phyloP scores from a whole-genome alignment of 129 eudicot species.

The Arctium lappa region DNA sequence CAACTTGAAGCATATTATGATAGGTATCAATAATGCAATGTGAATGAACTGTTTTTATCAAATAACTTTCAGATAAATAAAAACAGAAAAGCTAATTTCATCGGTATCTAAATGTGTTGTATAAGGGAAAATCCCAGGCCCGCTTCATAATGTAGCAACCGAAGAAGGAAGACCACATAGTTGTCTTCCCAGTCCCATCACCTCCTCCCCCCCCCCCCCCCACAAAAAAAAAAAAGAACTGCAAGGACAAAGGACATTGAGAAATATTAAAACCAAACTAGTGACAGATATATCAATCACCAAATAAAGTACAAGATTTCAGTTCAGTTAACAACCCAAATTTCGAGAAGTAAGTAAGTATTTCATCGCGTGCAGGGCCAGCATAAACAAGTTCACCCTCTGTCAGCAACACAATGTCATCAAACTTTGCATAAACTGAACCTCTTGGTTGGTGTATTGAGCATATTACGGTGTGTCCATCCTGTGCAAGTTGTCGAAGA shows the following conservation, averaged over 20 bases:
- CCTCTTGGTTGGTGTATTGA: constrained; percentile 99
- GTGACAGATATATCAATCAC: neutral
- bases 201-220: no score
- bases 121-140: neutral
- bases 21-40: neutral
- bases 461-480: constrained; percentile 97
- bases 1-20: neutral
- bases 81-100: neutral
- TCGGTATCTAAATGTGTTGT: neutral
- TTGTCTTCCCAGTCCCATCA: no score
- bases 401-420: constrained; percentile 86
- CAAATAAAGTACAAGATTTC: constrained; percentile 11
- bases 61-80: neutral
- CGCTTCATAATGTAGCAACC: no score
- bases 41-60: neutral
- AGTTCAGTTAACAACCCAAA: constrained; percentile 62
- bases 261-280: neutral
- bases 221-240: neutral
- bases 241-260: neutral
- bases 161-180: no score
- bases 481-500: constrained; percentile 83
- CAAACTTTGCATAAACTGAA: constrained; percentile 88
- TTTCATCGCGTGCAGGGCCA: constrained; percentile 82
- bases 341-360: constrained; percentile 76
- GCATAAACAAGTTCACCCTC: constrained; percentile 91